A percentile compares a stretch with the other conserved stretches of the same genome.
These are phyloP conservation scores for Mucor racemosus DNA, from an alignment of 371 early-diverging fungal genomes.

Conservation along the genomic window DNA sequence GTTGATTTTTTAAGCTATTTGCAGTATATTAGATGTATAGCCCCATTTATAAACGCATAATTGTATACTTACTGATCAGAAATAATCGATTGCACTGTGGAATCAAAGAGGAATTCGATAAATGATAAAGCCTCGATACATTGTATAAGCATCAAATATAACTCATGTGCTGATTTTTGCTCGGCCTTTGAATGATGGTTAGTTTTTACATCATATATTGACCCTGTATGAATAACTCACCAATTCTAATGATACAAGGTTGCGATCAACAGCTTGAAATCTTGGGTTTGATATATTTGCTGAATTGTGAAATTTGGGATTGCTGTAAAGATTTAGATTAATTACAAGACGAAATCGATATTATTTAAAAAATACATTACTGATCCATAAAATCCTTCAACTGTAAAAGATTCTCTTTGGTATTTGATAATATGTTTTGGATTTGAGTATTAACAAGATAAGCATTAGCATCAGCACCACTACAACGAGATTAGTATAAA, in stretches of 20 bases:
- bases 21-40: not conserved
- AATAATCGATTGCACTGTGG: slow-evolving; percentile 1
- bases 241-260: slow-evolving; percentile 25
- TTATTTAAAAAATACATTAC: slow-evolving; percentile 23
- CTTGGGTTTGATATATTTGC: slow-evolving; percentile 34
- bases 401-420: slow-evolving; percentile 49
- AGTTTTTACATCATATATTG: not conserved
- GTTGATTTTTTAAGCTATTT: slow-evolving; percentile 29
- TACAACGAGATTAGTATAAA: not conserved
- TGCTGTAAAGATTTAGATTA: slow-evolving; percentile 18
- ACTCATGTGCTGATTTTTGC: slow-evolving; percentile 70
- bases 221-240: slow-evolving; percentile 15
- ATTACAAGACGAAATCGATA: not conserved
- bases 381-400: slow-evolving; percentile 58
- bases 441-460: slow-evolving; percentile 1
- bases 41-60: not conserved
- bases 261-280: slow-evolving; percentile 33
- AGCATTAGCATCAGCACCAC: slow-evolving; percentile 6
- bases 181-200: slow-evolving; percentile 51
- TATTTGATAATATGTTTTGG: slow-evolving; percentile 37
- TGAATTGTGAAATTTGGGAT: slow-evolving; percentile 33
- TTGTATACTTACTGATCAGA: slow-evolving; percentile 3
- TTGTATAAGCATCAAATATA: slow-evolving; percentile 68
- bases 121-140: slow-evolving; percentile 79
- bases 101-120: slow-evolving; percentile 70